phyloP scores from a whole-genome alignment of 108 stramenopile species.

The Aurantiochytrium sp. region DNA sequence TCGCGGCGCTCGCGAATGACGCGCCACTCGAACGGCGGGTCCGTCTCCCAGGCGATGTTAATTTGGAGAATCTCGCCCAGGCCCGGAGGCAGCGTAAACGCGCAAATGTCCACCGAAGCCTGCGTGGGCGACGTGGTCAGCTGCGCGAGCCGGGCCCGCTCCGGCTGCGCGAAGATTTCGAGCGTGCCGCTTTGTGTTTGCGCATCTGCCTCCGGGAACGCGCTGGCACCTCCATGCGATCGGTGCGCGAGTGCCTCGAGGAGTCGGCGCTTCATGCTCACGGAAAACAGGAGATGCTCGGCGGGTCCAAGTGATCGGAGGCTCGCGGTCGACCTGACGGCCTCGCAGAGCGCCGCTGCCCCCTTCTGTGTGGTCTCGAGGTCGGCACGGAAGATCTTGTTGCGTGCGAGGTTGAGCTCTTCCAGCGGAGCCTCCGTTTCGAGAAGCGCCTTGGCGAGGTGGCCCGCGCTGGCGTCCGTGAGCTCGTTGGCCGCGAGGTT shows the following conservation, averaged over 20 bases:
- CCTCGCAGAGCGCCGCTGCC: not conserved
- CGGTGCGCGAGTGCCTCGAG: not conserved
- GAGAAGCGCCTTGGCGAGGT: not conserved
- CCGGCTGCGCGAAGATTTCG: not conserved
- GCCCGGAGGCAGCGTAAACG: not conserved
- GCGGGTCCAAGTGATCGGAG: not conserved
- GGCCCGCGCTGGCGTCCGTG: not conserved
- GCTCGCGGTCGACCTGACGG: not conserved
- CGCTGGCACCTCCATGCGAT: not conserved
- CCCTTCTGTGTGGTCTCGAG: not conserved
- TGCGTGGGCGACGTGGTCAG: not conserved
- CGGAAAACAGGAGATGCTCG: not conserved
- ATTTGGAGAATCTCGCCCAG: not conserved
- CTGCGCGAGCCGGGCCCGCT: not conserved
- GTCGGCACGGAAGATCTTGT: not conserved
- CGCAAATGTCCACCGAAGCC: not conserved
- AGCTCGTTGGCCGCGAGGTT: constrained; percentile 9
- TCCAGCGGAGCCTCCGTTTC: not conserved
- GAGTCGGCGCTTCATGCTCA: not conserved
- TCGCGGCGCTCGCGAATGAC: not conserved
- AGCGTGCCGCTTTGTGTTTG: not conserved
- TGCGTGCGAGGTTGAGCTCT: not conserved
- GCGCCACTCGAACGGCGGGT: not conserved
- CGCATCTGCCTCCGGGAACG: not conserved
- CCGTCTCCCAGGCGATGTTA: not conserved